phyloP scores from a whole-genome alignment of 2,329 filamentous ascomycete species.

The Trichoderma sp. region DNA sequence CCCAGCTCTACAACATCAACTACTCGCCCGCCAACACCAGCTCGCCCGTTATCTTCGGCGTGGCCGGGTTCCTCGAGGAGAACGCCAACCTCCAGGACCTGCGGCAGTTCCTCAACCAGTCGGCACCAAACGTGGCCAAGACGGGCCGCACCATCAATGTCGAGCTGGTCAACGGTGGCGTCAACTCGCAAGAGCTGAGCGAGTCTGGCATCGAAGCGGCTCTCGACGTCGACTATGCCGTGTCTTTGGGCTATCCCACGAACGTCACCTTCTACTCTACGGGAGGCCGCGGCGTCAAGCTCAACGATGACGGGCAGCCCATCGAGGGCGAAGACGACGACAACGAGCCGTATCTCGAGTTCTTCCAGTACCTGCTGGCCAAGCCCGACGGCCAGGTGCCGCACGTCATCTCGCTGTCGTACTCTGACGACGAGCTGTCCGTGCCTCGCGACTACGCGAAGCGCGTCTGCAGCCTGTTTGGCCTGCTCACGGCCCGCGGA shows the following conservation, averaged over 20 bases:
- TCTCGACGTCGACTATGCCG: conserved; percentile 53
- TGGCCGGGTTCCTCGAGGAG: conserved; percentile 55
- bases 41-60: conserved; percentile 47
- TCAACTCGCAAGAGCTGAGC: conserved; percentile 46
- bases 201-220: conserved; percentile 50
- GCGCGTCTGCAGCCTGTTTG: conserved; percentile 56
- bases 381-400: conserved; percentile 51
- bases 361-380: conserved; percentile 53
- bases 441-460: conserved; percentile 56
- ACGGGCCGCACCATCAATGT: conserved; percentile 46
- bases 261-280: conserved; percentile 50
- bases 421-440: conserved; percentile 60
- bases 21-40: conserved; percentile 37
- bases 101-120: conserved; percentile 42
- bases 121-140: conserved; percentile 43
- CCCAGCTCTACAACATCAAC: conserved; percentile 50
- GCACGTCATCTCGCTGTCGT: conserved; percentile 60
- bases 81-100: conserved; percentile 50
- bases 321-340: conserved; percentile 38
- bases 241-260: conserved; percentile 50
- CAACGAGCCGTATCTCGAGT: conserved; percentile 62
- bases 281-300: conserved; percentile 48
- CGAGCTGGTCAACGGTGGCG: conserved; percentile 47
- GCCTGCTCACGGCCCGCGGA: conserved; percentile 56
- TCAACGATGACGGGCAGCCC: conserved; percentile 44